Percentiles rank a stretch among this genome's conserved stretches.
Evolutionary conservation across 2,329 filamentous ascomycete genomes (phyloP).

Genomic region (Fusarium sororula): DNA sequence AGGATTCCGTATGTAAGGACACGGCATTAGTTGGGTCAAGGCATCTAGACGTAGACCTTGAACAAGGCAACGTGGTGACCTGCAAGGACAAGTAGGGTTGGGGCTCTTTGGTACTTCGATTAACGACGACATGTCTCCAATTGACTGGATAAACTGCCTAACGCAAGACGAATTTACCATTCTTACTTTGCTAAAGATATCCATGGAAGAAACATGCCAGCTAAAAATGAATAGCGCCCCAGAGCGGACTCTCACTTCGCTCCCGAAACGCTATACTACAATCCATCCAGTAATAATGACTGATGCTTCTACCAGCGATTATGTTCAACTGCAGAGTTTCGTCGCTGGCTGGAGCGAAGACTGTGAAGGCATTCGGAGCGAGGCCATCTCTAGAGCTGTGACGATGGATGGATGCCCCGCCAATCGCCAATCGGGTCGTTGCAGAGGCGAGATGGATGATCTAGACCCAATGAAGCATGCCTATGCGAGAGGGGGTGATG

Average conservation of each 20-base stretch:
- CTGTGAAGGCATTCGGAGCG: not conserved
- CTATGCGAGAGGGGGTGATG: not conserved
- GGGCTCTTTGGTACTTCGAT: not conserved
- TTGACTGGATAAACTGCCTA: not conserved
- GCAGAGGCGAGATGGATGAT: not conserved
- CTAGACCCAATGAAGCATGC: not conserved
- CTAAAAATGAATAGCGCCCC: not conserved
- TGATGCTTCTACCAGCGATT: too few relatives aligned
- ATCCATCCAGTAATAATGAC: not conserved
- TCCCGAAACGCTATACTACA: not conserved
- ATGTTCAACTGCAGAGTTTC: accelerated
- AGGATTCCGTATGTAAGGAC: not conserved
- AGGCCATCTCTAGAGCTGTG: not conserved
- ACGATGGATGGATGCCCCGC: not conserved
- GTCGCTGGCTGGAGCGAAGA: not conserved
- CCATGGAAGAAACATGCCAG: not conserved
- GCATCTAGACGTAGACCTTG: too few relatives aligned
- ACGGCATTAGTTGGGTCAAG: not conserved
- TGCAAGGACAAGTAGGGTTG: not conserved
- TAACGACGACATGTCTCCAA: too few relatives aligned
- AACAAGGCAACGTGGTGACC: not conserved
- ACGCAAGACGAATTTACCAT: not conserved
- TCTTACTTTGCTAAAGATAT: too few relatives aligned
- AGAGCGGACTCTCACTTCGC: not conserved
- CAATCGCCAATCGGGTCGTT: not conserved